These are phyloP conservation scores for Epichloe glyceriae DNA, from an alignment of 2,329 filamentous ascomycete species.

Conservation along the genomic window DNA sequence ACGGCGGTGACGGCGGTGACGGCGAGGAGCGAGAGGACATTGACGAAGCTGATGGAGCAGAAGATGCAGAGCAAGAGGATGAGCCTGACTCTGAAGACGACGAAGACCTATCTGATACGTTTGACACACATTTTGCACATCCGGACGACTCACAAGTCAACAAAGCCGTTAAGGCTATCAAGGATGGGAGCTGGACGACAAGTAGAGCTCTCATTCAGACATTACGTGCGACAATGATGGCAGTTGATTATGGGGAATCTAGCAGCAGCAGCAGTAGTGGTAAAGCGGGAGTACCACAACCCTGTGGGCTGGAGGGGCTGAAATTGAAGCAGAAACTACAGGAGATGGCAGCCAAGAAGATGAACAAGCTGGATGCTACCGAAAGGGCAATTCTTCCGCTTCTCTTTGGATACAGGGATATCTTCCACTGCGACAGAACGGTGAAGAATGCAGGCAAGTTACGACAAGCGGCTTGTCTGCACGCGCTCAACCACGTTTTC, in stretches of 20 bases:
- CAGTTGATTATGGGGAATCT: conserved; percentile 27
- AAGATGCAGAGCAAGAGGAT: conserved; percentile 10
- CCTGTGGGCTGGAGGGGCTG: conserved; percentile 46
- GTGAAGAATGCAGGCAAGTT: conserved; percentile 54
- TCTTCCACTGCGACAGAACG: conserved; percentile 63
- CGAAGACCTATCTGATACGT: conserved; percentile 52
- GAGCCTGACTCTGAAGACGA: conserved; percentile 34
- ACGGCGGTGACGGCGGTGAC: conserved; percentile 25
- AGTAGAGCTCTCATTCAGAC: conserved; percentile 33
- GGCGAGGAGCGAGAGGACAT: conserved; percentile 22
- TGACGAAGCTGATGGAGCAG: conserved; percentile 14
- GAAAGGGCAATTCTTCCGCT: conserved; percentile 56
- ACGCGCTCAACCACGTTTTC: conserved; percentile 83
- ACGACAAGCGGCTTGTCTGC: conserved; percentile 62
- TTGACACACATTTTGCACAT: conserved; percentile 65
- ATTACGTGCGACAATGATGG: conserved; percentile 33
- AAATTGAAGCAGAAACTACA: conserved; percentile 50
- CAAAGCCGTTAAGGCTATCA: conserved; percentile 36
- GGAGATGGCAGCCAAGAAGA: conserved; percentile 37
- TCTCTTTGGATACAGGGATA: conserved; percentile 71
- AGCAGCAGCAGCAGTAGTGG: background rate
- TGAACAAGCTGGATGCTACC: conserved; percentile 43
- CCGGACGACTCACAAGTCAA: conserved; percentile 49
- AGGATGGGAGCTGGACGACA: conserved; percentile 37
- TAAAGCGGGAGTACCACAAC: conserved; percentile 18